Conservation (phyloP, 164 flowering plant species). For the Sedum album region DNA sequence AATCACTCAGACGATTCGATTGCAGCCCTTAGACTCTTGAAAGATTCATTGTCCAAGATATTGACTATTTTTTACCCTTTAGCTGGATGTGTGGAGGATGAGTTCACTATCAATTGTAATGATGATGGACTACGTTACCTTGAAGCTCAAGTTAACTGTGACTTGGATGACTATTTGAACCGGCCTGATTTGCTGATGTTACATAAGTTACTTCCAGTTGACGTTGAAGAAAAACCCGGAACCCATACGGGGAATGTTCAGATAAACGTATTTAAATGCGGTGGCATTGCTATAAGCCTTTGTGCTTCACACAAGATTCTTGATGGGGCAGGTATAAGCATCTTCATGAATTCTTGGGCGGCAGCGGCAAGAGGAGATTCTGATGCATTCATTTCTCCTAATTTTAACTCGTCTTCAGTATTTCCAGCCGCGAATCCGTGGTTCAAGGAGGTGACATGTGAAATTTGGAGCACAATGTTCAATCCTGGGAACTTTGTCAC, state of each 20-base stretch:
- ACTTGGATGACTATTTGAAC: conserved; percentile 6
- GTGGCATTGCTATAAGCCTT: conserved; percentile 15
- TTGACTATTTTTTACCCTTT: conserved; percentile 21
- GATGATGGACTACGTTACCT: conserved; percentile 19
- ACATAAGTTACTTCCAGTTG: conserved; percentile 9
- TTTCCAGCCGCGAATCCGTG: not conserved
- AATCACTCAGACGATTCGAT: not conserved
- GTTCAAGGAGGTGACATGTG: not conserved
- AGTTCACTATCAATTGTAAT: conserved; percentile 16
- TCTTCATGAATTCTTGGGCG: not conserved
- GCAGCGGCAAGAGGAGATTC: not conserved
- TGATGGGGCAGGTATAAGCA: not conserved
- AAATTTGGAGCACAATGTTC: not conserved
- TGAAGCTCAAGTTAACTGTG: conserved; percentile 11
- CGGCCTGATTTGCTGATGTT: conserved; percentile 5
- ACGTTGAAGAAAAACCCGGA: not conserved
- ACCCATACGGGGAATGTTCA: conserved; percentile 5
- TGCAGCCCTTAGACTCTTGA: not conserved
- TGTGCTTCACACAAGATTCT: conserved; percentile 13
- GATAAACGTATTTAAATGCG: conserved; percentile 13
- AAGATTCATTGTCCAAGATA: conserved; percentile 16
- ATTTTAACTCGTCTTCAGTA: not conserved
- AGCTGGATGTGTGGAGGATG: conserved; percentile 20
- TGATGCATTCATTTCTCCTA: not conserved
- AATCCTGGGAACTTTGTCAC: not conserved